Evolutionary conservation across 2,329 filamentous ascomycete species (phyloP).

Genomic region (Cladosporium sp.): DNA sequence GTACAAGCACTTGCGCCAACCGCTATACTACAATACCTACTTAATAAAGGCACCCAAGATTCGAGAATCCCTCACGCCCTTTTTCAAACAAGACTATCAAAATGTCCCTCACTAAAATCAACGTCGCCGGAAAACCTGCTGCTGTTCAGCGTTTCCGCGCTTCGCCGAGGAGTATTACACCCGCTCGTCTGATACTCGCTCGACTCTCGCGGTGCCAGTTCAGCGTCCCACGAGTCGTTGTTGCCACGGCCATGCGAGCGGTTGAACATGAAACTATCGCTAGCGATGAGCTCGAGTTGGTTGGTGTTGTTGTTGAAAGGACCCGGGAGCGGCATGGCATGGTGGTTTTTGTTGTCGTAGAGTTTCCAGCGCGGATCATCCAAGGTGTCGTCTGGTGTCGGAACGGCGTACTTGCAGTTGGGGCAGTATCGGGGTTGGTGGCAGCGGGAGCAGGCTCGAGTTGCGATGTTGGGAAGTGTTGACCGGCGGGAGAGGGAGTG

Average conservation of each 20-base stretch:
- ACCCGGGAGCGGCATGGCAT: not conserved
- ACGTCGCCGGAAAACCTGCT: not conserved
- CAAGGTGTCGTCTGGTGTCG: not conserved
- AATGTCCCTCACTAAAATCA: not conserved
- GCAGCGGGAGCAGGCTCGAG: not conserved
- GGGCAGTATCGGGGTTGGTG: slow-evolving; percentile 6
- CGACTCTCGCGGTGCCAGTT: not conserved
- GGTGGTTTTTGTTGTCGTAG: not conserved
- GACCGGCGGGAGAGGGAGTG: no score
- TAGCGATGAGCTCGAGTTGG: not conserved
- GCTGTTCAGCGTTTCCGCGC: not conserved
- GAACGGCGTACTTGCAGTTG: slow-evolving; percentile 8
- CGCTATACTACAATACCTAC: not conserved
- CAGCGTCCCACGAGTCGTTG: not conserved
- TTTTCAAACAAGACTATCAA: not conserved
- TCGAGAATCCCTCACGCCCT: not conserved
- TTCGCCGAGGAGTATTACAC: not conserved
- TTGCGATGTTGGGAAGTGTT: not conserved
- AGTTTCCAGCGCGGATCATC: not conserved
- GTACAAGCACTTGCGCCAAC: not conserved
- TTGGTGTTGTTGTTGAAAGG: not conserved
- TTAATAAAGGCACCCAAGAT: not conserved
- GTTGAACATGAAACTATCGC: not conserved
- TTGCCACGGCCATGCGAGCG: not conserved
- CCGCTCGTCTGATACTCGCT: slow-evolving; percentile 8